Base-by-base conservation (phyloP, 2,329 filamentous ascomycete genomes). In the Trichophyton verrucosum region DNA sequence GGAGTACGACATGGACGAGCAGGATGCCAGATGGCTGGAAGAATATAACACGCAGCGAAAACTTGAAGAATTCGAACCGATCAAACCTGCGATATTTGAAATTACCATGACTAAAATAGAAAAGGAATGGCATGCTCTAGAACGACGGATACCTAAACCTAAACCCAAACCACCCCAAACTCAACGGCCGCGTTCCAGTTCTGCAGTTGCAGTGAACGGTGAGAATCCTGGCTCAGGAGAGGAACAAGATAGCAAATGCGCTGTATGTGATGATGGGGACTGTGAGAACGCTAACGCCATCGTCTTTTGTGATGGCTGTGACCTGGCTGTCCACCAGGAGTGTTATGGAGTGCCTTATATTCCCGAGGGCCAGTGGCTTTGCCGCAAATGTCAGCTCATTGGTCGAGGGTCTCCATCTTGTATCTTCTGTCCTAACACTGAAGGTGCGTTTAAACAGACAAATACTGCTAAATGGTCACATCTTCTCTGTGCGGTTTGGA, bases 1-100 rank as follows among this genome's bases (percentile, higher is more conserved):
- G 20, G 94, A 99, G 72, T 99, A 99, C 72, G 94, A 99, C 73
- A 99, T 99, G 94, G 94, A 99, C 70, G 94, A 99, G 74, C 94
- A 99, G 70, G 94, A 99, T 72, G 91, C 96, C 66, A 90, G 91
- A 76, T 99, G 94, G 94, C 78, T 99, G 27, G 88, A 94, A 67
- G 83, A 85, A 44, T 84, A 92, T 71, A 99, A 99, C 68, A 76
- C 78, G 11, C 85, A 88, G 68, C 84, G 94, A 61, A 88, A 86
- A 70, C 81, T 82, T 24, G 83, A 87, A 66, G 85, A 86, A 53
- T 83, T 89, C 22, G 89, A 95, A 66, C 80, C 85, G 1, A 94
- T 99, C 68, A 95, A 91, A 57, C 89, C 91, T 20, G 91, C 95
- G 64, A 85, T 96, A 58, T 96, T 99, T 69, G 94, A 99, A 72